Conservation (phyloP, 1,139 yeast genomes). For the Suhomyces guaymorum region DNA sequence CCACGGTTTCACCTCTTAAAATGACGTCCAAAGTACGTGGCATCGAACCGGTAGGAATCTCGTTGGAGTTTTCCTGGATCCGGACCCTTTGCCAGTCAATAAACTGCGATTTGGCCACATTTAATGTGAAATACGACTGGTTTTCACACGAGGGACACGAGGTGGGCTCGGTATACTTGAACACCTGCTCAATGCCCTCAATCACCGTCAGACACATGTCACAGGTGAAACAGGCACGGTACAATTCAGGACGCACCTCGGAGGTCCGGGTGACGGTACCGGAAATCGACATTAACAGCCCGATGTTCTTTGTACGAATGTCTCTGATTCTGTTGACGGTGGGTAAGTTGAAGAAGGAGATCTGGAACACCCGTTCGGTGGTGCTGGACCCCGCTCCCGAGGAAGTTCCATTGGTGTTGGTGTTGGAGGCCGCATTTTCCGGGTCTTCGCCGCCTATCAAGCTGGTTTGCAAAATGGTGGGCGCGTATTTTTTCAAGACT, state of each 20-base stretch:
- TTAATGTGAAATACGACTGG: constrained; percentile 82
- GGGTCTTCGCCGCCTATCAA: constrained; percentile 29
- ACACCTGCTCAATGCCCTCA: constrained; percentile 89
- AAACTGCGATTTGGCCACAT: constrained; percentile 81
- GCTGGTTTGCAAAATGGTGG: constrained; percentile 59
- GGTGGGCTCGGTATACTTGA: constrained; percentile 93
- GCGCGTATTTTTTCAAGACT: constrained; percentile 74
- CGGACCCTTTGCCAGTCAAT: constrained; percentile 97
- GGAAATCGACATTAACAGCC: constrained; percentile 78
- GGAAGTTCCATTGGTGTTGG: too few species aligned
- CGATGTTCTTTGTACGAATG: constrained; percentile 84
- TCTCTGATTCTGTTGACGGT: constrained; percentile 85
- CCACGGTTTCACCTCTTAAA: constrained; percentile 91
- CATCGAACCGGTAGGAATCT: constrained; percentile 98
- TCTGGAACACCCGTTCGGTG: constrained; percentile 78
- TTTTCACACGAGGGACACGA: constrained; percentile 90
- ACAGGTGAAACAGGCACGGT: constrained; percentile 84
- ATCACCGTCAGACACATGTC: constrained; percentile 84
- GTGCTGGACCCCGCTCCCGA: too few species aligned
- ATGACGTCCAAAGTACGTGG: constrained; percentile 95
- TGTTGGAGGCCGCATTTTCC: constrained; percentile 22
- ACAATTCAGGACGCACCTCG: constrained; percentile 95
- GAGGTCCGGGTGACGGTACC: constrained; percentile 98
- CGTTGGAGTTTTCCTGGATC: constrained; percentile 92
- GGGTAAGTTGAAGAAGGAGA: constrained; percentile 87